These are phyloP conservation scores for Penium margaritaceum DNA, from an alignment of 139 green algal species.

Conservation along the genomic window DNA sequence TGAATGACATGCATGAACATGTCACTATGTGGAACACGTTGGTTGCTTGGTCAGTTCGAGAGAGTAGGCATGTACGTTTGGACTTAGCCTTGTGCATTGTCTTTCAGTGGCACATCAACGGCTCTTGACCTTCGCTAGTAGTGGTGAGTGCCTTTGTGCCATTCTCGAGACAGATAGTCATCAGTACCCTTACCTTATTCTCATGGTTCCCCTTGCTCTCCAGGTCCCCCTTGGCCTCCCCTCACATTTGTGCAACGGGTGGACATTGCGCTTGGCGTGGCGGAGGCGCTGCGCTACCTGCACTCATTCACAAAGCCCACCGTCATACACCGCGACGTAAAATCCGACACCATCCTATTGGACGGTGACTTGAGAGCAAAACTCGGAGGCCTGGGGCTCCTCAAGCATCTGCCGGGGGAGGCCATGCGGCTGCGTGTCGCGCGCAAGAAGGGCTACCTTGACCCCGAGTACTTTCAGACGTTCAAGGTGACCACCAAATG, in stretches of 20 bases:
- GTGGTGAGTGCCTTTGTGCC: too few relatives aligned
- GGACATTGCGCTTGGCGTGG: conserved; percentile 6
- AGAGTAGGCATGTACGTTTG: too few relatives aligned
- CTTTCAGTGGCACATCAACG: too few relatives aligned
- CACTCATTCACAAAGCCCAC: conserved; percentile 23
- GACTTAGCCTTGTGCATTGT: too few relatives aligned
- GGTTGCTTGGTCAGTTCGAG: too few relatives aligned
- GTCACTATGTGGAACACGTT: too few relatives aligned
- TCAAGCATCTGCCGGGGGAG: conserved; percentile 6
- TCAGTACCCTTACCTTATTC: too few relatives aligned
- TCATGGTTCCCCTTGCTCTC: too few relatives aligned
- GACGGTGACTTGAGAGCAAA: conserved; percentile 14
- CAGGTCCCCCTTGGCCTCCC: too few relatives aligned
- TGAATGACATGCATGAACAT: too few relatives aligned
- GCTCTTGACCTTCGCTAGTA: too few relatives aligned
- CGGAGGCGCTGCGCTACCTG: conserved; percentile 23
- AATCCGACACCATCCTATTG: conserved; percentile 52
- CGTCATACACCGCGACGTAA: conserved; percentile 53
- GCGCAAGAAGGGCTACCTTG: conserved; percentile 5
- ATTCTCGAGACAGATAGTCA: too few relatives aligned
- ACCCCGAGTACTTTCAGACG: conserved; percentile 4
- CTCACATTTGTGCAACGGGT: conserved; percentile 8
- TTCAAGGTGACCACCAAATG: conserved; percentile 1
- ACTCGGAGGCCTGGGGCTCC: not conserved
- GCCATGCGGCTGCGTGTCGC: not conserved